Evolutionary conservation across 176 grass and related monocot genomes (phyloP).

Genomic region (Bonia amplexicaulis): DNA sequence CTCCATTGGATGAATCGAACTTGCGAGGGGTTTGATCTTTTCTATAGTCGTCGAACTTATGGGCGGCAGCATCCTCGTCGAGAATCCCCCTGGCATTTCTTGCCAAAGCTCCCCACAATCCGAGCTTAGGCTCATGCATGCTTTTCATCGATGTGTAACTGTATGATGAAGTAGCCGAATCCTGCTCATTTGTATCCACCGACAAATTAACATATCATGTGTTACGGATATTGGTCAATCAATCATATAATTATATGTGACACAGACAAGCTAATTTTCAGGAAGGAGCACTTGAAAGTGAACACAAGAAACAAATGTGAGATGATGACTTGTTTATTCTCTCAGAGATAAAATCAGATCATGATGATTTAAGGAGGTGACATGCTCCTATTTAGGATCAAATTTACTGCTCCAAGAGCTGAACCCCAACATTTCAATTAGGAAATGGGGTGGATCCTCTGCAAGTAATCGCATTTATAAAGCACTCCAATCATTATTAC

Average conservation of each 20-base stretch:
- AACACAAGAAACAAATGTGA: background rate
- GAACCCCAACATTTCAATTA: background rate
- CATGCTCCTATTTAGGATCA: background rate
- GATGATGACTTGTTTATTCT: background rate
- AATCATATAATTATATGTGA: no score
- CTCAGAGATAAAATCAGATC: no score
- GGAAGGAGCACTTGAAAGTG: background rate
- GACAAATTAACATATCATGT: background rate
- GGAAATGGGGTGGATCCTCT: no score
- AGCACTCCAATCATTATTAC: background rate
- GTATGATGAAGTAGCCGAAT: constrained; percentile 29
- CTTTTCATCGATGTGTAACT: constrained; percentile 74
- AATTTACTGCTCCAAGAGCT: background rate
- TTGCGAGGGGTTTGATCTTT: constrained; percentile 22
- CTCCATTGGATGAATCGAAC: constrained; percentile 13
- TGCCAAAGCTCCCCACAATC: constrained; percentile 60
- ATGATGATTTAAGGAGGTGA: background rate
- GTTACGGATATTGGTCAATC: no score
- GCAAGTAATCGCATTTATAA: background rate
- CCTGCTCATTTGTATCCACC: constrained; percentile 27
- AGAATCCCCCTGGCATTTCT: constrained; percentile 77
- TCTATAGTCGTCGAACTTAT: constrained; percentile 44
- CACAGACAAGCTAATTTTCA: background rate
- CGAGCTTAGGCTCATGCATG: constrained; percentile 64
- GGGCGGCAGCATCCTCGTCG: constrained; percentile 51